A percentile compares a stretch with the other conserved stretches of the same genome.
phyloP scores from a whole-genome alignment of 805 yeast genomes.

The Huiozyma naganishii region DNA sequence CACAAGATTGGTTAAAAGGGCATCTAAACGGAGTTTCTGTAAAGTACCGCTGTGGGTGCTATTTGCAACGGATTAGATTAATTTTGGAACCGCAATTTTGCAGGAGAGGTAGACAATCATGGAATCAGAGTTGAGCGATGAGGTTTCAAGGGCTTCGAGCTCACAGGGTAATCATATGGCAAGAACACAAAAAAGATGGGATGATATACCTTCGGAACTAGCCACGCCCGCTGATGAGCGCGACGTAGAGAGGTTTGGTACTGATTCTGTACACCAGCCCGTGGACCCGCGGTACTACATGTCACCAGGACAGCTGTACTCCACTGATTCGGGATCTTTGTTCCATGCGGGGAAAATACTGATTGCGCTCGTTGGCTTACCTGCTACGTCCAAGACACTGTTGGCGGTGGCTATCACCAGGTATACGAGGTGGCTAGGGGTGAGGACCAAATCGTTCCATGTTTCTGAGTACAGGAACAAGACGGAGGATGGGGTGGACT shows the following conservation, averaged over 20 bases:
- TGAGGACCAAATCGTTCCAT: conserved; percentile 82
- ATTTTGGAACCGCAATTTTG: too few relatives aligned
- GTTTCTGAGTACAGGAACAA: conserved; percentile 78
- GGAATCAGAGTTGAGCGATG: too few relatives aligned
- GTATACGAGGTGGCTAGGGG: conserved; percentile 93
- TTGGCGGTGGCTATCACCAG: conserved; percentile 84
- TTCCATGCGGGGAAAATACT: conserved; percentile 94
- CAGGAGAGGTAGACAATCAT: neutral
- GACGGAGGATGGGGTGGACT: conserved; percentile 12
- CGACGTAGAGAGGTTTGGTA: neutral
- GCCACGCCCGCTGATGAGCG: neutral
- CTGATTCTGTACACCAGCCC: conserved; percentile 57
- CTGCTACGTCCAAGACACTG: conserved; percentile 94
- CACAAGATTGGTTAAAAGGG: too few relatives aligned
- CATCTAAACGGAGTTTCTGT: too few relatives aligned
- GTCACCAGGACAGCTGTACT: conserved; percentile 86
- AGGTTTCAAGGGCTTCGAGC: too few relatives aligned
- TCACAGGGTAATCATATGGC: conserved; percentile 28
- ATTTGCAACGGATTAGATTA: too few relatives aligned
- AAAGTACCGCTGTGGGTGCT: too few relatives aligned
- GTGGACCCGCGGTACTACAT: conserved; percentile 36
- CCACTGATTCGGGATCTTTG: conserved; percentile 83
- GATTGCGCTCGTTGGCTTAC: conserved; percentile 81
- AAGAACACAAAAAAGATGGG: conserved; percentile 43
- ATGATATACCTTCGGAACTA: conserved; percentile 1